Base-by-base conservation (phyloP, 306 rosid genomes). In the Lupinus albus region DNA sequence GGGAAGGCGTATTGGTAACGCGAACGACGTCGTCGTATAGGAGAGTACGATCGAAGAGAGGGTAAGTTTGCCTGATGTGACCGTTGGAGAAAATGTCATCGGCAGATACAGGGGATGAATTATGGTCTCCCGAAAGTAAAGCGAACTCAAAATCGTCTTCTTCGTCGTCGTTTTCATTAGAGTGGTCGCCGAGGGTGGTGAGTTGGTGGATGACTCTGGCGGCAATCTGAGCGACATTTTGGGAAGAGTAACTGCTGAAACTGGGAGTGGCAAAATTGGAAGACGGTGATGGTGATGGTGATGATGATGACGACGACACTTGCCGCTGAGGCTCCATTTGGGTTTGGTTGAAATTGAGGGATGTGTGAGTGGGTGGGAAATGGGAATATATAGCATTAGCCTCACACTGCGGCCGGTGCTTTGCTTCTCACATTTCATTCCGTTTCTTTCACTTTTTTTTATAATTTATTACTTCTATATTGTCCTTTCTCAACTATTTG, bases 21-120 rank as follows among this genome's bases (percentile, higher is more conserved):
- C 72, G 63, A 38, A 9, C 61, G 42, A 20, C 44, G 61, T 13
- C 61, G 61, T 68, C 61, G 61, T 68, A 66, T 28, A 85, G 85
- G 13, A 83, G 20, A 21, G 18, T 25, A 46, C 55, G 85, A 72
- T 79, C 78, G 81, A 85, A 85, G 57, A 84, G 59, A 2, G 97
- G 96, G 73, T 84, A 88, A 1, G 62, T 51, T 8, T 97, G 91
- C 55, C 45, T 81, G 83, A 94, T 94, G 39, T 79, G 95, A 14
- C 99, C 99, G 77, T 90, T 83, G 57, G 33, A 79, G 81, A 93
- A 93, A 70, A 93, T 81, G 74, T 93, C 99, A 46, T 84, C 91
- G 7, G 98, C 98, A 0, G 98, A 79, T 1, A 86, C 85, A 4
- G 85, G 81, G 0, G 81, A 82, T 30, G 86, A 70, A 13, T 59